Evolutionary conservation across 129 eudicot genomes (phyloP).

Genomic region (Chrysanthemum makinoi): DNA sequence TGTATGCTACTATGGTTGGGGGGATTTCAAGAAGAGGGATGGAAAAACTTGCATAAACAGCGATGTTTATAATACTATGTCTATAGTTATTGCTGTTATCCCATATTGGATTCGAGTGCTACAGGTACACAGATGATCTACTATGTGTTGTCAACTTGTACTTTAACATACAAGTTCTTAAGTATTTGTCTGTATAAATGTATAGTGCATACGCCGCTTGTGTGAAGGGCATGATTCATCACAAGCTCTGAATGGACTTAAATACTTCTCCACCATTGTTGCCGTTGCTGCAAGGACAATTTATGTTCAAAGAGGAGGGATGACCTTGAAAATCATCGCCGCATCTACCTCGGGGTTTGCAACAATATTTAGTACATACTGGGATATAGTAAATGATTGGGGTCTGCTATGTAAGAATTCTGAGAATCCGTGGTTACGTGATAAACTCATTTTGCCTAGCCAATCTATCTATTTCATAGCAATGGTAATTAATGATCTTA

Average conservation of each 20-base stretch:
- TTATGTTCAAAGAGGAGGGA: conserved; percentile 27
- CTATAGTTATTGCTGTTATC: conserved; percentile 47
- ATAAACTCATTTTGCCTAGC: conserved; percentile 50
- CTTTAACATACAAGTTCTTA: background rate
- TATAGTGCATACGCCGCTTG: conserved; percentile 54
- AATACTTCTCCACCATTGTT: conserved; percentile 58
- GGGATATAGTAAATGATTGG: conserved; percentile 79
- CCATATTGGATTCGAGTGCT: conserved; percentile 62
- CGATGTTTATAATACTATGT: conserved; percentile 24
- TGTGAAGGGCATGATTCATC: conserved; percentile 47
- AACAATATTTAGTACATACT: conserved; percentile 58
- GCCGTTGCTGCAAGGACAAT: conserved; percentile 57
- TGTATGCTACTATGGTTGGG: conserved; percentile 65
- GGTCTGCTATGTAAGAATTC: conserved; percentile 54
- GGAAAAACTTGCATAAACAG: conserved; percentile 35
- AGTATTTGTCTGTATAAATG: background rate
- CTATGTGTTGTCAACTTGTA: background rate
- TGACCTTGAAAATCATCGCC: conserved; percentile 40
- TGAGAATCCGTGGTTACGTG: conserved; percentile 67
- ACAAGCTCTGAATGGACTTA: conserved; percentile 53
- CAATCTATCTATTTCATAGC: conserved; percentile 55
- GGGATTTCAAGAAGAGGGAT: conserved; percentile 47
- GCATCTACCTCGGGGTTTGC: conserved; percentile 46
- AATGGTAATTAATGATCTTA: conserved; percentile 39
- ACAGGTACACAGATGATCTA: conserved; percentile 40